Evolutionary conservation across 2,329 filamentous ascomycete genomes (phyloP), one percentile per base, ranked within the genome.

Genomic region (Xylariales sp.): DNA sequence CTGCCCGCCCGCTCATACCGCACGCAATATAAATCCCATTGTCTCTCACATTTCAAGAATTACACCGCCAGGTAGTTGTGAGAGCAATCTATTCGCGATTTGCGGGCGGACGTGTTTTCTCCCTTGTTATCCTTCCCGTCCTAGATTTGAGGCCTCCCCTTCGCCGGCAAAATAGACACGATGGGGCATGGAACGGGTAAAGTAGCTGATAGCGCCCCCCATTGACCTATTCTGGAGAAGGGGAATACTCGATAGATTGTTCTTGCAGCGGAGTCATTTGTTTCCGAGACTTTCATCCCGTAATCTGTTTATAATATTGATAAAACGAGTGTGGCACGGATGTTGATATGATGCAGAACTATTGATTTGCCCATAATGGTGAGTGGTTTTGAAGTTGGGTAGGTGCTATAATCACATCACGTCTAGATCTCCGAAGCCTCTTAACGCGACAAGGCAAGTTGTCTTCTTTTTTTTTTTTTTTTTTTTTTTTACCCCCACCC

Each of bases 121-220:
- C 32, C 3, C 39, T 16, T 49, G 56, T 50, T 32, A 34, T 49
- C 7, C 4, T 58, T 49, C 39, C 28, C 32, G 9, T 28, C 30
- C 48, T 43, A 16, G 41, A 10, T 36, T 23, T 12, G 2, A 41
- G 39, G 14, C 6, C 28, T 9, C 7, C 32, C 32, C n/a, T 16
- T 67, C 67, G 64, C 67, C 59, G 67, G 63, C 36, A 69, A 64
- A 69, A 69, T 69, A 12, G 59, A 36, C 45, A 41, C 41, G 48
- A 50, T 45, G 23, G 39, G 45, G 32, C 50, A 7, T 53, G 28
- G 58, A 63, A 49, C 60, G 55, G 61, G 61, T 67, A 64, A 67
- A 63, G 8, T 50, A 41, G 41, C 23, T 7, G 34, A 61, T 46
- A 57, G 46, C 34, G 16, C 41, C 54, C 18, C 18, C 46, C 45